Evolutionary conservation across 768 basidiomycete species (phyloP).

Genomic region (Boletus huronensis): DNA sequence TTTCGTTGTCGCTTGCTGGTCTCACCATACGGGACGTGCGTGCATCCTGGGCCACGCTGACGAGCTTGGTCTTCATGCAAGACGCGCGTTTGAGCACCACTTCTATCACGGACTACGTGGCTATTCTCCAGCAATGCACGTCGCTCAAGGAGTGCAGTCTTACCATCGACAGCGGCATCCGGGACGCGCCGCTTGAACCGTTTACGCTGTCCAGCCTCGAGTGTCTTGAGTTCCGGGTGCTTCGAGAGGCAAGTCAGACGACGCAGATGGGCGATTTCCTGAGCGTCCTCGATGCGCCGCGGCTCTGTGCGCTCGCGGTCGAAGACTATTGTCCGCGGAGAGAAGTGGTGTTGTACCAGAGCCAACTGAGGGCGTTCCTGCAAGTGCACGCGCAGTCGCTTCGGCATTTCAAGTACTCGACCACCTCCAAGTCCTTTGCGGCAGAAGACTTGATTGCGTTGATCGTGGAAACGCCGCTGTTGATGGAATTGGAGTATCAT

Average conservation of each 20-base stretch:
- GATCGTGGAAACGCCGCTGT: conserved; percentile 14
- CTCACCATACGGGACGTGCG: conserved; percentile 16
- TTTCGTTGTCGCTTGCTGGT: conserved; percentile 21
- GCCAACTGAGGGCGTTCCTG: conserved; percentile 16
- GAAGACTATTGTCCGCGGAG: conserved; percentile 16
- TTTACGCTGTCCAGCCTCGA: conserved; percentile 21
- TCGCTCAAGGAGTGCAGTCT: conserved; percentile 22
- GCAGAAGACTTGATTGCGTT: conserved; percentile 17
- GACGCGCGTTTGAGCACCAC: conserved; percentile 18
- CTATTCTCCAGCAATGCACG: conserved; percentile 19
- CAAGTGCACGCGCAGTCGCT: conserved; percentile 9
- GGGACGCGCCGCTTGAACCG: conserved; percentile 6
- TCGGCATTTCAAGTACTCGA: conserved; percentile 14
- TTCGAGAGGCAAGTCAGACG: conserved; percentile 16
- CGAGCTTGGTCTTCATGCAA: conserved; percentile 25
- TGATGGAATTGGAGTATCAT: conserved; percentile 23
- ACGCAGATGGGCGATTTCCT: conserved; percentile 20
- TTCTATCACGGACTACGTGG: conserved; percentile 19
- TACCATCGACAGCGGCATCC: conserved; percentile 8
- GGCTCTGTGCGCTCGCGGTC: conserved; percentile 14
- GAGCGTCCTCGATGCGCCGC: conserved; percentile 12
- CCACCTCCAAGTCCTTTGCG: conserved; percentile 16
- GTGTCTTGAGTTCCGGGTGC: conserved; percentile 11
- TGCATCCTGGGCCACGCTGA: conserved; percentile 17
- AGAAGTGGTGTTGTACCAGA: conserved; percentile 13